Percentiles rank a stretch among this genome's conserved stretches.
Evolutionary conservation across 2,329 filamentous ascomycete genomes (phyloP).

Genomic region (Thielaviopsis musarum): DNA sequence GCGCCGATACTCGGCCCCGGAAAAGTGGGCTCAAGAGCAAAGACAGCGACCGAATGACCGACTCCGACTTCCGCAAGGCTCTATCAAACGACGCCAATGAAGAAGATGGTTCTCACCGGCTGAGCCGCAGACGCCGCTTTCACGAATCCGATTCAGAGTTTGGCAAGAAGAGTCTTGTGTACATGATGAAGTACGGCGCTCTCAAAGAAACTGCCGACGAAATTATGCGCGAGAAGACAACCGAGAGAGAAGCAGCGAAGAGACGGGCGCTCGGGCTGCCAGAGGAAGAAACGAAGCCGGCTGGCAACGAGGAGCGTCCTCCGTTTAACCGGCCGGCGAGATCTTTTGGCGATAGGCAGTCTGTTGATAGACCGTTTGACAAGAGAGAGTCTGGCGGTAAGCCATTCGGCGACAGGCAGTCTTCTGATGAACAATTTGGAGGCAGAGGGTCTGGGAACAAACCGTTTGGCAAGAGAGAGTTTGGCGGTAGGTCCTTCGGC

Average conservation of each 20-base stretch:
- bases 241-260: conserved; percentile 8
- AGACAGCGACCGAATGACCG: not conserved
- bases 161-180: conserved; percentile 40
- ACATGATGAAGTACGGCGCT: conserved; percentile 31
- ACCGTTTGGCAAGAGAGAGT: not conserved
- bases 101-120: conserved; percentile 19
- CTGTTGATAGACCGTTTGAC: not conserved
- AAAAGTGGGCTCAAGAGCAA: not conserved
- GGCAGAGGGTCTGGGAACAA: not conserved
- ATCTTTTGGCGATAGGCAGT: not conserved
- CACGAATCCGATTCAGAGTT: conserved; percentile 30
- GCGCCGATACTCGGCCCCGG: not conserved
- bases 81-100: conserved; percentile 18
- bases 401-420: not conserved
- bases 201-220: conserved; percentile 19
- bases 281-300: not conserved
- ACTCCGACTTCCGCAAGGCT: conserved; percentile 16
- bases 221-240: conserved; percentile 6
- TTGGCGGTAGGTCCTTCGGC: not conserved
- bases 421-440: too few relatives aligned
- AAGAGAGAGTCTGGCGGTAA: not conserved
- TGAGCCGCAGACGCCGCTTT: conserved; percentile 35
- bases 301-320: not conserved
- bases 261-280: not conserved
- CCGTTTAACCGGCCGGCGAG: not conserved